Evolutionary conservation across 495 filamentous ascomycete genomes (phyloP).

Genomic region (Penicillium argentinense): DNA sequence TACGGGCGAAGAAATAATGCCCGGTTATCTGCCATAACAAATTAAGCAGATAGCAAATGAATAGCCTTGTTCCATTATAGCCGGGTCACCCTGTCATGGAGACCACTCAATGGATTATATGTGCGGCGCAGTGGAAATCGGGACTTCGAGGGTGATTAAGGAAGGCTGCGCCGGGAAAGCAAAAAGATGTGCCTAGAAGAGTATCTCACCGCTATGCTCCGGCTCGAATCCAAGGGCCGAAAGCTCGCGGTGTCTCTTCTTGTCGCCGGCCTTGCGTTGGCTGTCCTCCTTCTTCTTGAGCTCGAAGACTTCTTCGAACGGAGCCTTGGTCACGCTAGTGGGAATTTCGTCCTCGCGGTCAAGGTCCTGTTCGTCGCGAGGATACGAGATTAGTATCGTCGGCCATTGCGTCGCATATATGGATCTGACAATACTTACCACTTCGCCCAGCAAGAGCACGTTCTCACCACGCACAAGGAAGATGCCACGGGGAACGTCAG

Average conservation of each 20-base stretch:
- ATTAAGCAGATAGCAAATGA: neutral
- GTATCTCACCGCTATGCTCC: conserved; percentile 73
- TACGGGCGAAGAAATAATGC: neutral
- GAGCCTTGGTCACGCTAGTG: conserved; percentile 62
- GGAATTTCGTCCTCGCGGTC: conserved; percentile 92
- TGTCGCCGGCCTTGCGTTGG: conserved; percentile 70
- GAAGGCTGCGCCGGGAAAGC: neutral
- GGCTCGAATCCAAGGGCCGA: conserved; percentile 81
- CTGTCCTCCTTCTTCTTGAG: conserved; percentile 67
- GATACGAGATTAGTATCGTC: conserved; percentile 7
- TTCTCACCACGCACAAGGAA: conserved; percentile 94
- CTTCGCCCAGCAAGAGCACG: conserved; percentile 86
- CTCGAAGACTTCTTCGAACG: conserved; percentile 67
- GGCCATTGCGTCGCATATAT: neutral
- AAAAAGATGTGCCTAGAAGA: conserved; percentile 50
- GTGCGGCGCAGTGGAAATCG: neutral
- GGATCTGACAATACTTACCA: conserved; percentile 49
- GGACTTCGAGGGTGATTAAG: neutral
- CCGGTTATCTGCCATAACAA: neutral
- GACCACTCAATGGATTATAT: neutral
- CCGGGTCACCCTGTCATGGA: neutral
- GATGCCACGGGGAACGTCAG: conserved; percentile 76
- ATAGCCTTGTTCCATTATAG: neutral
- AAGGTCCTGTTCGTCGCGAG: conserved; percentile 58
- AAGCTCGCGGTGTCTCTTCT: conserved; percentile 65